Evolutionary conservation across 2,329 filamentous ascomycete species (phyloP), one percentile per base, ranked within the genome.

Genomic region (Dactylellina haptotyla): DNA sequence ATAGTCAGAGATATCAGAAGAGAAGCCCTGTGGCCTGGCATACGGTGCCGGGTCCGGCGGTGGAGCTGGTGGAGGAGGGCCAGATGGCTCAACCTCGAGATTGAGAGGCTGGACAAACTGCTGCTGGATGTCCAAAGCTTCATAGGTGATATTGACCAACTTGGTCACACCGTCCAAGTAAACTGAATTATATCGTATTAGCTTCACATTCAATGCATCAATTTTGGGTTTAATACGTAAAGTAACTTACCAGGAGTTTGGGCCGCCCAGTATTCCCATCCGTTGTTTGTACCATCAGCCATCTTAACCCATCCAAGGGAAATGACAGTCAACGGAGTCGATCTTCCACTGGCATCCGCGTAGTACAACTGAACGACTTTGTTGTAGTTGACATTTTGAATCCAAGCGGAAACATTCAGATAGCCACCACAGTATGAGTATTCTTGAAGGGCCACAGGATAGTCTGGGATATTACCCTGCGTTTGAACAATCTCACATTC

Each of bases 321-420:
- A 18, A 72, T 34, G 45, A 65, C 53, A 28, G 16, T 72, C 41
- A 72, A 41, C 18, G 67, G 67, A 26, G 67, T 65, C 39, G 65
- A 59, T 20, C 39, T 23, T 6, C 67, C 67, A 23, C 30, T 30
- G 2, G 41, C 59, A 72, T 72, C 48, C 0, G 67, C 67, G 32
- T 72, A 72, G 51, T 72, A 72, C n/a, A 72, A 37, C 54, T 72
- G 51, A 56, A 72, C 54, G 14, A 65, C 59, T 30, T 72, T 72
- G 51, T 72, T 65, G 34, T 72, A 72, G 23, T 72, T 65, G 2
- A 72, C 45, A 41, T 72, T 72, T 54, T 72, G 67, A 25, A 72
- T 32, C 67, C 67, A 72, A 0, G 43, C 67, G 10, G 67, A 65
- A 2, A 72, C 59, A n/a, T 72, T 72, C 39, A 72, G 45, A 26